phyloP scores from a whole-genome alignment of 441 rosid species.

The Erodium texanum region DNA sequence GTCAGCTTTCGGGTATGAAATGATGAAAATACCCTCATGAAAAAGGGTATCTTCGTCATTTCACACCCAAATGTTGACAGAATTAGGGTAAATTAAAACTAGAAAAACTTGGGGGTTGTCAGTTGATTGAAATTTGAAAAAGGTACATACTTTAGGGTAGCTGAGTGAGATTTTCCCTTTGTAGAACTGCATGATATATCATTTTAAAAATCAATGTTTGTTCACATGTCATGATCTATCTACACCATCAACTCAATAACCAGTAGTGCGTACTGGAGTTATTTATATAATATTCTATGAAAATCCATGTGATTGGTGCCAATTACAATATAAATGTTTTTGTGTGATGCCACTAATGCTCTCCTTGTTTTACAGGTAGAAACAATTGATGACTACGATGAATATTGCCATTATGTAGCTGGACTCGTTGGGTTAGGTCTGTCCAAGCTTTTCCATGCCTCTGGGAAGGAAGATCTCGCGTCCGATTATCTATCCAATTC shows the following conservation, averaged over 20 bases:
- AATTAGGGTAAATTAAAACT: too few species aligned
- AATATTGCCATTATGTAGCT: conserved; percentile 91
- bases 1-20: too few species aligned
- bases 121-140: too few species aligned
- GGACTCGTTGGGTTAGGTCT: conserved; percentile 92
- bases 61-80: too few species aligned
- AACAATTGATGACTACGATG: conserved; percentile 76
- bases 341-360: conserved; percentile 7
- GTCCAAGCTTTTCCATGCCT: conserved; percentile 80
- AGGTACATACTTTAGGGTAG: too few species aligned
- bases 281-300: too few species aligned
- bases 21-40: too few species aligned
- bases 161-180: too few species aligned
- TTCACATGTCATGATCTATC: conserved; percentile 1
- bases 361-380: conserved; percentile 55
- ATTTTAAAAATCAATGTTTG: background rate
- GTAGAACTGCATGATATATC: background rate
- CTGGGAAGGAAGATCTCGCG: conserved; percentile 57
- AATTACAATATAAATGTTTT: background rate
- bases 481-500: conserved; percentile 69
- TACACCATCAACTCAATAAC: background rate
- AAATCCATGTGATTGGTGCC: background rate
- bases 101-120: too few species aligned
- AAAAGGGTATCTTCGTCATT: too few species aligned
- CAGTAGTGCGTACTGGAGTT: too few species aligned